Percentiles rank a stretch among this genome's conserved stretches.
These are phyloP conservation scores for Nakazawaea peltata DNA, from an alignment of 805 yeast species.

Conservation along the genomic window DNA sequence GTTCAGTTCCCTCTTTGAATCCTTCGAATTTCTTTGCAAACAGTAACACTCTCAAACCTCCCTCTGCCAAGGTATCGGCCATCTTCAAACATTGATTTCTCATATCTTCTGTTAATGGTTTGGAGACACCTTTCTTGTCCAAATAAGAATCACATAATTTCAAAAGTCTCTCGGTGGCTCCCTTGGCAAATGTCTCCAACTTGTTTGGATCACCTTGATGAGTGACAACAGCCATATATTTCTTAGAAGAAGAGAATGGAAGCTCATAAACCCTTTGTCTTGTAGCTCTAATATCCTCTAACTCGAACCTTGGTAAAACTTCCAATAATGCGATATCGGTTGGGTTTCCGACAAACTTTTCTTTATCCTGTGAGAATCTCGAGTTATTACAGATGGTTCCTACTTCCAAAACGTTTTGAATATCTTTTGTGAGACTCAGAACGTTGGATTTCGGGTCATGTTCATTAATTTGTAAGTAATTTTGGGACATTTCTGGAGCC, in stretches of 20 bases:
- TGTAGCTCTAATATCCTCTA: constrained; percentile 61
- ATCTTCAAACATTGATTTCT: constrained; percentile 40
- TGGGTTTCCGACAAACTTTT: constrained; percentile 80
- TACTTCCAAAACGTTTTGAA: constrained; percentile 46
- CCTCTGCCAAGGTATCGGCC: constrained; percentile 61
- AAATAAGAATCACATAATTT: constrained; percentile 51
- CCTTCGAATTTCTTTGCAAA: constrained; percentile 50
- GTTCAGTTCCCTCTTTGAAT: constrained; percentile 30
- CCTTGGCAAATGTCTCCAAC: constrained; percentile 66
- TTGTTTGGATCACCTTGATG: constrained; percentile 52
- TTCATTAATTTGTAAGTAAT: constrained; percentile 34
- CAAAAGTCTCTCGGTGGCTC: constrained; percentile 78
- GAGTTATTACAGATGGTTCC: constrained; percentile 77
- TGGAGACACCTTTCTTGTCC: constrained; percentile 50
- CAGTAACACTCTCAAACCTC: constrained; percentile 82
- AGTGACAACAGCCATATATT: constrained; percentile 81
- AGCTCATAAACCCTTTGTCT: constrained; percentile 59
- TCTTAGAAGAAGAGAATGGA: constrained; percentile 79
- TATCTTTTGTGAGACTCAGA: constrained; percentile 38
- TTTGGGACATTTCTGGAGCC: constrained; percentile 54
- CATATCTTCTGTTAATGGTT: constrained; percentile 47
- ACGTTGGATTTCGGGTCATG: constrained; percentile 31
- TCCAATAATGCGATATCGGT: constrained; percentile 90
- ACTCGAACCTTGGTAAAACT: constrained; percentile 57
- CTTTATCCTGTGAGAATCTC: constrained; percentile 57